Evolutionary conservation across 1,284 basidiomycete genomes (phyloP).

Genomic region (Irpex sp.): DNA sequence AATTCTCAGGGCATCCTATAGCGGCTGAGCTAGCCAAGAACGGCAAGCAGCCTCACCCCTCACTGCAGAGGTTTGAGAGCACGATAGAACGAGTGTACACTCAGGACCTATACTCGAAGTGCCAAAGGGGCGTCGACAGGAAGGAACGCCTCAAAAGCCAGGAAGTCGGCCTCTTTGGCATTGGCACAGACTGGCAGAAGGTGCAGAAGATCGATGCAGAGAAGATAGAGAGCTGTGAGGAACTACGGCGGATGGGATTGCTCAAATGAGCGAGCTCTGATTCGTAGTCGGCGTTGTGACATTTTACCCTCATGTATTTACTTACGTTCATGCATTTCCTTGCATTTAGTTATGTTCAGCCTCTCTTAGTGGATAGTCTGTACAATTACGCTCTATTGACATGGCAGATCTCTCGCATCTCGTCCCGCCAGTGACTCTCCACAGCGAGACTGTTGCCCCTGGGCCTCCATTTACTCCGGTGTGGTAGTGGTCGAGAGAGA

Average conservation of each 20-base stretch:
- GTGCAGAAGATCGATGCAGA: slow-evolving; percentile 65
- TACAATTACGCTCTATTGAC: neutral
- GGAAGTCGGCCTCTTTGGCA: slow-evolving; percentile 83
- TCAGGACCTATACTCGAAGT: slow-evolving; percentile 64
- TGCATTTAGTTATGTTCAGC: neutral
- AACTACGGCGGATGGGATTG: slow-evolving; percentile 57
- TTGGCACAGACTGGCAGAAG: slow-evolving; percentile 88
- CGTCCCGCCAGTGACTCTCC: neutral
- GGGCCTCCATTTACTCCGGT: neutral
- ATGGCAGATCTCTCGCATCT: neutral
- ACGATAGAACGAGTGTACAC: slow-evolving; percentile 72
- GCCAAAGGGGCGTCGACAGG: slow-evolving; percentile 60
- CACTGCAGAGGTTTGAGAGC: slow-evolving; percentile 55
- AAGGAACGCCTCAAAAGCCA: slow-evolving; percentile 68
- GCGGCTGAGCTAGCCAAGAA: slow-evolving; percentile 63
- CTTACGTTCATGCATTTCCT: neutral
- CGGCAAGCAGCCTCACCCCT: slow-evolving; percentile 37
- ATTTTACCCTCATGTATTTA: neutral
- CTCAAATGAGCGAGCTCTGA: slow-evolving; percentile 28
- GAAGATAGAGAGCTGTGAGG: slow-evolving; percentile 71
- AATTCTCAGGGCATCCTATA: slow-evolving; percentile 81
- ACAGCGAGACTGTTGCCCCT: neutral
- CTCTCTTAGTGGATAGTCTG: neutral
- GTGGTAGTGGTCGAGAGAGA: neutral
- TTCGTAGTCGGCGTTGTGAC: neutral